A percentile compares a stretch with the other conserved stretches of the same genome.
Conservation (phyloP, 257 asterid genomes). For the Haberlea rhodopensis region DNA sequence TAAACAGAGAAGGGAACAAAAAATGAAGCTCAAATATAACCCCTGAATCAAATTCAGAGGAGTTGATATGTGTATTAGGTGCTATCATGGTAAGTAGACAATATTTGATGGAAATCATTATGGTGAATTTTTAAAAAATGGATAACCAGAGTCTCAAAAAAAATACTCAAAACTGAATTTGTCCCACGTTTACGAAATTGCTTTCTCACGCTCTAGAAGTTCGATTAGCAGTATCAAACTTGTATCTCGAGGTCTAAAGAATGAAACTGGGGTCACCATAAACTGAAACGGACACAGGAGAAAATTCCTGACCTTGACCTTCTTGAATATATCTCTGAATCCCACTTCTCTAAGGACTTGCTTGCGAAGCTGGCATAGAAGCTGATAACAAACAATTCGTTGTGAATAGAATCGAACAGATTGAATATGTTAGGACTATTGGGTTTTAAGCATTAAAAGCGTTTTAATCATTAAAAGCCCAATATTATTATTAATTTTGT, state of each 20-base stretch:
- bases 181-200: slow-evolving; percentile 6
- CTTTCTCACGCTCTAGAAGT: too few relatives aligned
- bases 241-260: too few relatives aligned
- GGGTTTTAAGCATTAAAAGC: too few relatives aligned
- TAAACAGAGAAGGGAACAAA: slow-evolving; percentile 1
- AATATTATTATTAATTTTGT: too few relatives aligned
- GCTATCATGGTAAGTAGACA: slow-evolving; percentile 8
- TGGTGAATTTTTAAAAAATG: slow-evolving; percentile 1
- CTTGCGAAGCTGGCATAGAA: slow-evolving; percentile 89
- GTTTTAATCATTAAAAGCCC: too few relatives aligned
- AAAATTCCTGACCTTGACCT: slow-evolving; percentile 63
- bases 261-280: too few relatives aligned
- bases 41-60: background rate
- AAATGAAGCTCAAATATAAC: slow-evolving; percentile 6
- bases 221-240: too few relatives aligned
- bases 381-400: slow-evolving; percentile 42
- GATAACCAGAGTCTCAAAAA: background rate
- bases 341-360: slow-evolving; percentile 90
- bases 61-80: slow-evolving; percentile 8
- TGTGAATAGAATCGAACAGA: too few relatives aligned
- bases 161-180: background rate
- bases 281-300: too few relatives aligned
- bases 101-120: slow-evolving; percentile 5
- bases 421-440: too few relatives aligned
- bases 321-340: slow-evolving; percentile 82